These are phyloP conservation scores for Tagetes erecta DNA, from an alignment of 129 eudicot species.

Conservation along the genomic window DNA sequence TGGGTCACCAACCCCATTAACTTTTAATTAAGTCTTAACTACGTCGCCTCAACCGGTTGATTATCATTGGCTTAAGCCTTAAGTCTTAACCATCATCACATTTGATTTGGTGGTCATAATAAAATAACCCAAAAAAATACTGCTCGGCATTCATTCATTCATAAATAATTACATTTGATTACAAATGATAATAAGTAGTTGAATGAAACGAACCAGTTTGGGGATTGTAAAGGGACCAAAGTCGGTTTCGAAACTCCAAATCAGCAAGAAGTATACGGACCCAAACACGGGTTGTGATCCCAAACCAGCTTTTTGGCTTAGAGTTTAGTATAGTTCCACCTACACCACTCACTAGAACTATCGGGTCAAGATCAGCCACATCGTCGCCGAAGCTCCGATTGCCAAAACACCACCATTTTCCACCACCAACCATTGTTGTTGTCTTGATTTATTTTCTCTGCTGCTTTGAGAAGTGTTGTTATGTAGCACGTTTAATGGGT, in stretches of 20 bases:
- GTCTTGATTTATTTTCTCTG: not conserved
- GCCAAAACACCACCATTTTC: constrained; percentile 49
- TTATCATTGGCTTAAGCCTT: too few species aligned
- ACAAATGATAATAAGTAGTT: not conserved
- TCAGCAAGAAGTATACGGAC: constrained; percentile 83
- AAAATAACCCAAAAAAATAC: too few species aligned
- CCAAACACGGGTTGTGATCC: constrained; percentile 72
- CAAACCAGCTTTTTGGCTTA: constrained; percentile 46
- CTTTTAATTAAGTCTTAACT: too few species aligned
- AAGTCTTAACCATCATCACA: too few species aligned
- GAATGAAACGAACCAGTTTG: constrained; percentile 49
- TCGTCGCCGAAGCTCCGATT: constrained; percentile 19
- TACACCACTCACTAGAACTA: constrained; percentile 74
- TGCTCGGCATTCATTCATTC: too few species aligned
- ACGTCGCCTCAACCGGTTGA: too few species aligned
- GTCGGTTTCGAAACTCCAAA: constrained; percentile 69
- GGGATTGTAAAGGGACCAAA: constrained; percentile 81
- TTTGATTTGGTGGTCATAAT: too few species aligned
- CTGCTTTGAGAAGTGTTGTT: constrained; percentile 10
- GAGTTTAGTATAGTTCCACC: constrained; percentile 80
- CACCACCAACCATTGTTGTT: not conserved
- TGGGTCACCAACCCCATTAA: too few species aligned
- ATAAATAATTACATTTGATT: too few species aligned
- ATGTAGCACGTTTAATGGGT: constrained; percentile 11
- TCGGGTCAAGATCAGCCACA: constrained; percentile 64